A percentile compares a stretch with the other conserved stretches of the same genome.
phyloP scores from a whole-genome alignment of 78 protist genomes.

The Dictyostelium capitatum region DNA sequence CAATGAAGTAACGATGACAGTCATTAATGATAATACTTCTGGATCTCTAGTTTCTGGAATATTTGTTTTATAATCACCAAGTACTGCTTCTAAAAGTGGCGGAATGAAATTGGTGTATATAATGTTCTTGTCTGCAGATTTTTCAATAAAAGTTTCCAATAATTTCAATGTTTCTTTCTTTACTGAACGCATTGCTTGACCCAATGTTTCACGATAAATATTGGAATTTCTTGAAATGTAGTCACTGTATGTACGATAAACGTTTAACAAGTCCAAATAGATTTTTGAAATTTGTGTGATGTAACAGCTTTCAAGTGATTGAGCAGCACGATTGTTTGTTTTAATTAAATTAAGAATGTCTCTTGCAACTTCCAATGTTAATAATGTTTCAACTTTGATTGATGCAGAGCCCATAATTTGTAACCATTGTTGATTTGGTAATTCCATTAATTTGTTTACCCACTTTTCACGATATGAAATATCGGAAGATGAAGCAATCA shows the following conservation, averaged over 20 bases:
- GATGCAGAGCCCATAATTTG: slow-evolving; percentile 70
- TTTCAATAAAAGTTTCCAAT: slow-evolving; percentile 88
- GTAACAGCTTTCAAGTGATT: slow-evolving; percentile 89
- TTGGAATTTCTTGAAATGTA: slow-evolving; percentile 82
- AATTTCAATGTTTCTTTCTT: slow-evolving; percentile 92
- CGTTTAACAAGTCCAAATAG: slow-evolving; percentile 92
- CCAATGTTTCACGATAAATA: slow-evolving; percentile 28
- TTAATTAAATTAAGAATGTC: slow-evolving; percentile 86
- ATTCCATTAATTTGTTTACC: slow-evolving; percentile 86
- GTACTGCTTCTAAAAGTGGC: slow-evolving; percentile 91
- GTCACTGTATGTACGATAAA: slow-evolving; percentile 83
- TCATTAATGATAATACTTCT: slow-evolving; percentile 86
- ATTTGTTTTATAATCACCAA: slow-evolving; percentile 89
- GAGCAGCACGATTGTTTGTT: slow-evolving; percentile 89
- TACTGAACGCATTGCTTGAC: slow-evolving; percentile 89
- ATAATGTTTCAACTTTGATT: slow-evolving; percentile 25
- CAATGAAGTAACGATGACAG: slow-evolving; percentile 53
- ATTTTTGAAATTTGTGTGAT: slow-evolving; percentile 90
- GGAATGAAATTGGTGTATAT: slow-evolving; percentile 87
- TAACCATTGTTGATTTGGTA: slow-evolving; percentile 94
- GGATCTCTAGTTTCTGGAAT: slow-evolving; percentile 87
- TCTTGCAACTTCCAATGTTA: slow-evolving; percentile 11
- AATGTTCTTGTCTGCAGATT: slow-evolving; percentile 40
- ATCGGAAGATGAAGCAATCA: slow-evolving; percentile 88
- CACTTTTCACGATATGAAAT: slow-evolving; percentile 70